Percentiles rank a stretch among this genome's conserved stretches.
Evolutionary conservation across 768 basidiomycete species (phyloP).

Genomic region (Tulasnella sp.): DNA sequence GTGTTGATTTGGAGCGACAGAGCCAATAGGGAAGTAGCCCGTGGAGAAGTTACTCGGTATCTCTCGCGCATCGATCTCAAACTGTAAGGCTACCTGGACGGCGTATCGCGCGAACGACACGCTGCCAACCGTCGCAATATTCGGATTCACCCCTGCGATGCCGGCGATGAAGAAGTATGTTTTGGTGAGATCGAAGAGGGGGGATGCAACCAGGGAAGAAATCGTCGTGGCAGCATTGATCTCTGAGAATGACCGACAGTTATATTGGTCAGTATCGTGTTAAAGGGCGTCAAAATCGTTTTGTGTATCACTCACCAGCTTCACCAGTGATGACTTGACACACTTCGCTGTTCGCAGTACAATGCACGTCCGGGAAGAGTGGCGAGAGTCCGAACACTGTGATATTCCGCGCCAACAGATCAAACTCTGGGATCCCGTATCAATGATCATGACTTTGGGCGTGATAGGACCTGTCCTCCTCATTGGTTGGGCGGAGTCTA

Average conservation of each 20-base stretch:
- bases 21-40: conserved; percentile 31
- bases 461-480: no score
- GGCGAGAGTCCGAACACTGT: conserved; percentile 33
- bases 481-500: no score
- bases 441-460: no score
- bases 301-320: conserved; percentile 12
- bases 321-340: conserved; percentile 34
- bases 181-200: conserved; percentile 30
- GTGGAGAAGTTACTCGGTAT: conserved; percentile 31
- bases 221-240: conserved; percentile 37
- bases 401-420: conserved; percentile 29
- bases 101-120: conserved; percentile 33
- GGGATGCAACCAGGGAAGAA: conserved; percentile 28
- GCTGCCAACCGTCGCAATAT: conserved; percentile 29
- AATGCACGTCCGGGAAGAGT: conserved; percentile 31
- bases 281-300: no score
- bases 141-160: conserved; percentile 34
- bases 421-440: conserved; percentile 24
- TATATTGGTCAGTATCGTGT: no score
- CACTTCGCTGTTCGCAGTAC: conserved; percentile 27
- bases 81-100: conserved; percentile 32
- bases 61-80: conserved; percentile 36
- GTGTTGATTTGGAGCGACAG: conserved; percentile 24
- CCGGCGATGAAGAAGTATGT: conserved; percentile 38
- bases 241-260: conserved; percentile 25